Evolutionary conservation across 805 yeast species (phyloP).

Genomic region (Priceomyces carsonii): DNA sequence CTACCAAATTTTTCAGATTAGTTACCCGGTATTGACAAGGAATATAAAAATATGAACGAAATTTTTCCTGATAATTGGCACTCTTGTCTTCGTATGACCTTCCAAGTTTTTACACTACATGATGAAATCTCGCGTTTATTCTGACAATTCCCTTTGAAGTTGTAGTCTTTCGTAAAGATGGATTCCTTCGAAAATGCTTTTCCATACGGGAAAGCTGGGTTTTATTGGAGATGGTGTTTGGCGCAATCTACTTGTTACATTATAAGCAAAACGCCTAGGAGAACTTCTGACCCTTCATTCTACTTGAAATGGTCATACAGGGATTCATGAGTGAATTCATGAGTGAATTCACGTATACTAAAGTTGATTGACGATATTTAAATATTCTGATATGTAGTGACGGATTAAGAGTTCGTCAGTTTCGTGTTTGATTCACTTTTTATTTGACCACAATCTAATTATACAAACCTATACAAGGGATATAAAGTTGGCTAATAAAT

Average conservation of each 20-base stretch:
- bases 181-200: constrained; percentile 37
- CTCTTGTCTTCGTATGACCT: constrained; percentile 48
- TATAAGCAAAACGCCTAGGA: constrained; percentile 38
- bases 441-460: constrained; percentile 4
- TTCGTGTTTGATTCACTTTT: too few relatives aligned
- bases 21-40: constrained; percentile 10
- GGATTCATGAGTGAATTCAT: background rate
- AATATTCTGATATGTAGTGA: background rate
- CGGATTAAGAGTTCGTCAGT: too few relatives aligned
- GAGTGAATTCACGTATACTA: background rate
- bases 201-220: constrained; percentile 40
- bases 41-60: constrained; percentile 13
- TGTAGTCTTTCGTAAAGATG: constrained; percentile 30
- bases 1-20: constrained; percentile 5
- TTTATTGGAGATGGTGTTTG: constrained; percentile 48
- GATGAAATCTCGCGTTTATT: constrained; percentile 61
- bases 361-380: too few relatives aligned
- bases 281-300: constrained; percentile 45
- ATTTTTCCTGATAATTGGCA: background rate
- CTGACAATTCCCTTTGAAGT: constrained; percentile 46
- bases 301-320: constrained; percentile 9
- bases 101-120: constrained; percentile 62
- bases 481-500: too few relatives aligned
- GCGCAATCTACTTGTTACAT: constrained; percentile 52
- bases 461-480: constrained; percentile 4